Base-by-base conservation (phyloP, 2,329 filamentous ascomycete genomes). In the Colletotrichum noveboracense region DNA sequence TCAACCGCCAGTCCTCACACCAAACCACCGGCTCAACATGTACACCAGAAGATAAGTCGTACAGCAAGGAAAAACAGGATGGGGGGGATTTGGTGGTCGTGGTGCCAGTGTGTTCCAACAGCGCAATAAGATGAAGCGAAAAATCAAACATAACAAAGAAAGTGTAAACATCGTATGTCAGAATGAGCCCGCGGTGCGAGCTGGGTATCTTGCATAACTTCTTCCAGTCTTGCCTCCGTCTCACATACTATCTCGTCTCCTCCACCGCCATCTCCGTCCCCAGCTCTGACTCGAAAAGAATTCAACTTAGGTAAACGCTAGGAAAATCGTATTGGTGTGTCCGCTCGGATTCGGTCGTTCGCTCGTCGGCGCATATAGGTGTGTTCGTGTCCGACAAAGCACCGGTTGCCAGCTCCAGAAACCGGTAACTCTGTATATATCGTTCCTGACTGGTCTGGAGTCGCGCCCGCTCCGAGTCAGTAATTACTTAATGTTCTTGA, bases 401-500 rank as follows among this genome's bases (percentile, higher is more conserved):
- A 36, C 73, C 70, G 70, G 67, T 76, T 61, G 30, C 74, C 73
- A 67, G 66, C 65, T 75, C 67, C 70, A 71, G 70, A 64, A 67
- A 67, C 64, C 62, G 66, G 55, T 72, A 61, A 58, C 62, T 67
- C 55, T 66, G 70, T 52, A 52, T 32, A 62, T 61, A 30, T 55
- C 38, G 52, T 64, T 30, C 58, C n/a, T 55, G 56, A 56, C 32
- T 43, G 24, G 62, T 34, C 55, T 56, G 32, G 52, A 30, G 58
- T 7, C 18, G 43, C 24, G 38, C 36, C 24, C 61, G 32, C n/a
- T n/a, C 36, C 55, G 16, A 48, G 55, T 43, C 68, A 66, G 38
- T 36, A 34, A 34, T 84, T 86, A 91, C 80, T 90, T 90, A 81
- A 92, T 92, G 77, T 89, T 86, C 80, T 91, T 91, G 82, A 92